Base-by-base conservation (phyloP, 345 rosid genomes). In the Salix dunnii region DNA sequence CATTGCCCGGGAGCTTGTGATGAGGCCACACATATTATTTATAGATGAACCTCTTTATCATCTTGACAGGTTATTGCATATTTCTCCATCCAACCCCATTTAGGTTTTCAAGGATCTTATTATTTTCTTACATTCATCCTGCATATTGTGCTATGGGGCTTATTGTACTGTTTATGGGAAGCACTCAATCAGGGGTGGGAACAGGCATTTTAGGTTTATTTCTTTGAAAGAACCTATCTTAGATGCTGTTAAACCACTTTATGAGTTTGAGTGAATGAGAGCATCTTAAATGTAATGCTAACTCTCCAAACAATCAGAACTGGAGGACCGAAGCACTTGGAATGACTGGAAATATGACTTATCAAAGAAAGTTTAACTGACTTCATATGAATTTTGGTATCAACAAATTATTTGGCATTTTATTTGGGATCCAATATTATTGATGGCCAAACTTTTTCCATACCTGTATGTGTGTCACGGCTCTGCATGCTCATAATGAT, bases 21-120 rank as follows among this genome's bases (percentile, higher is more conserved):
- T 88, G 97, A 89, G 99, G 83, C 98, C 98, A 0, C 99, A 85
- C 80, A 85, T 91, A 66, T 84, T 95, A 74, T 95, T 95, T 80
- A 90, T 95, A 18, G 99, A 95, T 48, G 99, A 96, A 84, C 98
- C 99, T 82, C 98, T 96, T 73, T 96, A 96, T 88, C 98, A 88
- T 77, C 97, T 96, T 66, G 98, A 94, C 86, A 96, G 99, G 99
- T 87, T 23, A 72, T 40, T 25, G 9, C 42, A 31, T 31, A 40
- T 43, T 69, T 69, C 48, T 62, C 62, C 12, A 4, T 46, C 31
- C 67, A 46, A 5, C 3, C 30, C 28, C 38, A 55, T 49, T 43
- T 23, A 31, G 40, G 38, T 30, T 68, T 68, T 46, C n/a, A 38
- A 67, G 49, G 9, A 31, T 40, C 68, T 2, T 33, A 65, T 42